Evolutionary conservation across 73 alveolate genomes (phyloP).

Genomic region (Paramecium tetraurelia): DNA sequence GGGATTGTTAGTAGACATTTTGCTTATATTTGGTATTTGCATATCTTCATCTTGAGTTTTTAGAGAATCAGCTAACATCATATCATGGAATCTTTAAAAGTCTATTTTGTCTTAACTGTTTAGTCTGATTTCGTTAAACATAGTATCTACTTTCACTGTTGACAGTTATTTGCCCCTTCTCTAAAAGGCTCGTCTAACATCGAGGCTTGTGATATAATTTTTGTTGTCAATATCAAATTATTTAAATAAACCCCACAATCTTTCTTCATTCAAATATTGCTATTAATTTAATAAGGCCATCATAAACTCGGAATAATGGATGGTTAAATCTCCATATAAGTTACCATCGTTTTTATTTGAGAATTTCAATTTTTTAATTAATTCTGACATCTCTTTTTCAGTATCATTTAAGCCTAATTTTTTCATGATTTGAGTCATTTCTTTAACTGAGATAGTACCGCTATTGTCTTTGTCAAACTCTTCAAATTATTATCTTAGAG

Average conservation of each 20-base stretch:
- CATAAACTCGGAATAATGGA: conserved; percentile 53
- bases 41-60: background rate
- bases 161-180: conserved; percentile 47
- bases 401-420: conserved; percentile 30
- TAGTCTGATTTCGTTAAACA: conserved; percentile 22
- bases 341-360: background rate
- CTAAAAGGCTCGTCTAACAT: conserved; percentile 28
- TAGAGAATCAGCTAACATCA: background rate
- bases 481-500: conserved; percentile 15
- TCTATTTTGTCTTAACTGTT: background rate
- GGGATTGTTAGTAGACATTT: background rate
- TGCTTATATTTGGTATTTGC: background rate
- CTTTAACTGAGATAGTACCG: conserved; percentile 42
- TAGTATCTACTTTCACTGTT: background rate
- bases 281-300: conserved; percentile 44
- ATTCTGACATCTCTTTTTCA: conserved; percentile 26
- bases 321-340: background rate
- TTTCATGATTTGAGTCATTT: conserved; percentile 1
- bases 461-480: conserved; percentile 47
- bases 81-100: background rate
- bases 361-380: background rate
- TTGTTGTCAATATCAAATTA: conserved; percentile 49
- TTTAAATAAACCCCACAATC: conserved; percentile 48
- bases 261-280: conserved; percentile 35
- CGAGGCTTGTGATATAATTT: conserved; percentile 6